Percentiles rank a stretch among this genome's conserved stretches.
These are phyloP conservation scores for Aspergillus sclerotioniger DNA, from an alignment of 495 filamentous ascomycete species.

Conservation along the genomic window DNA sequence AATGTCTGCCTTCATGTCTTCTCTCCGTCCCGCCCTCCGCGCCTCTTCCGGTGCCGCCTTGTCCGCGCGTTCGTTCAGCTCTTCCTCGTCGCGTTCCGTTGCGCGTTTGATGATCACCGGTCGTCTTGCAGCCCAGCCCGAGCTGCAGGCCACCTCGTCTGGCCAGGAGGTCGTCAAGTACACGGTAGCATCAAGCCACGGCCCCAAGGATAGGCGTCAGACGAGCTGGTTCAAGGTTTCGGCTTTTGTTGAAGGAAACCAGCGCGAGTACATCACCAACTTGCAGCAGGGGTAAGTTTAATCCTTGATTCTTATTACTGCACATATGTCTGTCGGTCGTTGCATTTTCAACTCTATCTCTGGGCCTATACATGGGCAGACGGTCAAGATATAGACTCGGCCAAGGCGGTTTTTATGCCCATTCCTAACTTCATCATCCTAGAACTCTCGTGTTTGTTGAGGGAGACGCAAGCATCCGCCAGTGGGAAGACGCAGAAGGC, in stretches of 20 bases:
- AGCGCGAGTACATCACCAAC: conserved; percentile 61
- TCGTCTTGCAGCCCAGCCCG: conserved; percentile 67
- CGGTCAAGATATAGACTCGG: no score
- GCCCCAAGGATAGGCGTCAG: conserved; percentile 57
- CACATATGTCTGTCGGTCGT: not conserved
- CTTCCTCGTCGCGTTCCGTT: conserved; percentile 42
- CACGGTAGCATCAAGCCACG: conserved; percentile 57
- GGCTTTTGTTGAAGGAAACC: conserved; percentile 60
- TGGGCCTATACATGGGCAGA: no score
- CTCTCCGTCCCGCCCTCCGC: conserved; percentile 38
- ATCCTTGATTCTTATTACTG: not conserved
- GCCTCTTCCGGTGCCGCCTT: conserved; percentile 32
- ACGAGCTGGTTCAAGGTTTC: conserved; percentile 77
- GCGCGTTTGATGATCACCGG: conserved; percentile 73
- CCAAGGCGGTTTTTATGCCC: no score
- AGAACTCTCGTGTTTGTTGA: conserved; percentile 72
- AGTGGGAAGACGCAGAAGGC: conserved; percentile 63
- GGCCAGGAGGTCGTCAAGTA: conserved; percentile 70
- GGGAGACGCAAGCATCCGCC: conserved; percentile 63
- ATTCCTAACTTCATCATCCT: conserved; percentile 3
- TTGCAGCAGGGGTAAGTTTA: conserved; percentile 77
- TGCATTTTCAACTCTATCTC: no score
- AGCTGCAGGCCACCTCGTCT: conserved; percentile 61
- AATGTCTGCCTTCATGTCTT: conserved; percentile 52
- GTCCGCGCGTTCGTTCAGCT: conserved; percentile 58